Evolutionary conservation across 441 rosid species (phyloP), one percentile per base, ranked within the genome.

Genomic region (Populus tomentosa): DNA sequence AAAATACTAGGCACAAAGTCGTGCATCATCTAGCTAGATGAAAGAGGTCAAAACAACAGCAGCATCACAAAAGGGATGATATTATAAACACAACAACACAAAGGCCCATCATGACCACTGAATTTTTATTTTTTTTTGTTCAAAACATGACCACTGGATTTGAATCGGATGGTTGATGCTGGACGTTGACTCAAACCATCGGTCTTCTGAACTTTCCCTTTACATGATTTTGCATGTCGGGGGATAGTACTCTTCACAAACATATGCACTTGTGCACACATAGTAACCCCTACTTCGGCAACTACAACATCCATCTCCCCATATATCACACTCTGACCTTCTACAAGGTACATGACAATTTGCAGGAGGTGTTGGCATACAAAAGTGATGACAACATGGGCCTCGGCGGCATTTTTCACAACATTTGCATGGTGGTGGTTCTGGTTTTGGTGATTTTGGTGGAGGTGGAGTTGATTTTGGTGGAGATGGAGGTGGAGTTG

Each of bases 181-280:
- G 20, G 20, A 46, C 5, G 11, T 14, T 46, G 26, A 1, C 30
- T 24, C 14, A 14, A 14, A 46, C 4, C 56, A 10, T 42, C 14
- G 16, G 18, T 42, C 11, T 42, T 21, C 14, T 13, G 21, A 23
- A 2, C 28, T 28, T 10, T 28, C 42, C 36, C 63, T 42, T 87
- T 70, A 91, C 93, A 91, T 88, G 82, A 88, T 77, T 69, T 80
- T 71, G 83, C 95, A 91, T 33, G 36, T 1, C 5, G 81, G 36
- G 1, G 90, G 84, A 80, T 88, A 82, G 14, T 32, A 32, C 5
- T 91, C 93, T 73, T 91, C 92, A 50, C 81, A 75, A 46, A 89
- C 69, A 75, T 32, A 32, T 85, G 87, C 85, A 13, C 89, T 82
- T 38, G 84, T 78, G 1, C 72, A 74, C 68, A 59, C 73, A 72